These are phyloP conservation scores for Saxophila tyrrhenica DNA, from an alignment of 495 filamentous ascomycete species.

Conservation along the genomic window DNA sequence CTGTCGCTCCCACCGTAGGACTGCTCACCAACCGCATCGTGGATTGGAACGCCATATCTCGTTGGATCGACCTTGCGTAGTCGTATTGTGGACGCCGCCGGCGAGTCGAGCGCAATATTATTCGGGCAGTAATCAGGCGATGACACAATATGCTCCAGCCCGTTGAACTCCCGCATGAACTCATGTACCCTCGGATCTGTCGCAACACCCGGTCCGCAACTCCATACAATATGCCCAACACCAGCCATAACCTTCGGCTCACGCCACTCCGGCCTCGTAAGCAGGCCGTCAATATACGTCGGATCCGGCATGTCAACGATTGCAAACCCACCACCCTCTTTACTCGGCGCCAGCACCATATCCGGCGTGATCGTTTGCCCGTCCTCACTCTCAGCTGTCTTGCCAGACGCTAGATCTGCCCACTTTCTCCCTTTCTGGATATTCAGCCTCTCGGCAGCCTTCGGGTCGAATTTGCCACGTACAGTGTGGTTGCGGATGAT, in stretches of 20 bases:
- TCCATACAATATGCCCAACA: conserved; percentile 67
- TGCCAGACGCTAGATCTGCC: conserved; percentile 36
- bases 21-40: conserved; percentile 39
- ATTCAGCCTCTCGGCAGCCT: conserved; percentile 49
- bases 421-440: conserved; percentile 45
- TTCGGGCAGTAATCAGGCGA: conserved; percentile 63
- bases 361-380: conserved; percentile 51
- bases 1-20: not conserved
- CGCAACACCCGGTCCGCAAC: conserved; percentile 56
- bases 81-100: conserved; percentile 49
- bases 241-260: conserved; percentile 51
- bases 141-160: conserved; percentile 64
- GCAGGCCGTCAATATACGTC: conserved; percentile 54
- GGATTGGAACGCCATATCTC: conserved; percentile 53
- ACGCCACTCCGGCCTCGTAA: conserved; percentile 64
- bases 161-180: conserved; percentile 53
- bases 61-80: conserved; percentile 57
- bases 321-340: conserved; percentile 54
- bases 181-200: conserved; percentile 46
- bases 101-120: conserved; percentile 52
- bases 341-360: conserved; percentile 50
- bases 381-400: conserved; percentile 41
- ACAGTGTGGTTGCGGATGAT: conserved; percentile 62
- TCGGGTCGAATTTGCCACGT: conserved; percentile 65
- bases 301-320: conserved; percentile 64